Evolutionary conservation across 768 basidiomycete genomes (phyloP).

Genomic region (Lanmaoa pseudosensibilis): DNA sequence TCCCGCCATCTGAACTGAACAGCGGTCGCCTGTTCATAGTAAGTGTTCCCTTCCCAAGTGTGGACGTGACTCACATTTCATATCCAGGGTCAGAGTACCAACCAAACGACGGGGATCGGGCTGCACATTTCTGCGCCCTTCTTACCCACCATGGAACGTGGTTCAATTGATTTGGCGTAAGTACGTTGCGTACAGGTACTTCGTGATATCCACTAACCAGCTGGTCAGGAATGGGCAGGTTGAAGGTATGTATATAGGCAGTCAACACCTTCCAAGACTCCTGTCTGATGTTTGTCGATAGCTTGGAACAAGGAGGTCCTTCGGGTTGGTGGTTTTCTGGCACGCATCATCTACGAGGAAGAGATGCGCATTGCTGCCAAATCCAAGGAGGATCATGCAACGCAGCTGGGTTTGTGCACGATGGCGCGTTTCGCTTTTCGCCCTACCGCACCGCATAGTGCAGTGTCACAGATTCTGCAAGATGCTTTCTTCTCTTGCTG

Average conservation of each 20-base stretch:
- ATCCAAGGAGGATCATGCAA: neutral
- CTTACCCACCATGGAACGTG: constrained; percentile 93
- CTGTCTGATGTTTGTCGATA: constrained; percentile 24
- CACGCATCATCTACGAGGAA: constrained; percentile 80
- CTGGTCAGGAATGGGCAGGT: constrained; percentile 73
- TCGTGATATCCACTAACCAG: neutral
- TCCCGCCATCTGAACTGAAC: neutral
- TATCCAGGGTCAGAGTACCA: constrained; percentile 78
- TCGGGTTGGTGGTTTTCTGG: constrained; percentile 76
- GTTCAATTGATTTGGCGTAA: constrained; percentile 85
- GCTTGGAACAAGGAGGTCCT: constrained; percentile 92
- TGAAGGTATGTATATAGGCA: constrained; percentile 48
- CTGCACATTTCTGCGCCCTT: constrained; percentile 74
- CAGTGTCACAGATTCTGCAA: constrained; percentile 14
- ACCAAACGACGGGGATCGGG: constrained; percentile 79
- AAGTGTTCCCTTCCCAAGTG: neutral
- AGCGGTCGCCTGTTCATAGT: constrained; percentile 18
- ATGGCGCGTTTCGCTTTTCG: constrained; percentile 80
- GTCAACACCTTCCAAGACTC: neutral
- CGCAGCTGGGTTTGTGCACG: constrained; percentile 55
- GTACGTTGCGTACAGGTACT: constrained; percentile 20
- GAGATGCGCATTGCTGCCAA: constrained; percentile 48
- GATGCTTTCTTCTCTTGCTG: constrained; percentile 16
- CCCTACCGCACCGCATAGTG: constrained; percentile 29
- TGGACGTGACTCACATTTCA: constrained; percentile 6